Percentiles rank a stretch among this genome's conserved stretches.
Conservation (phyloP, 495 filamentous ascomycete species). For the Endocarpon pusillum region DNA sequence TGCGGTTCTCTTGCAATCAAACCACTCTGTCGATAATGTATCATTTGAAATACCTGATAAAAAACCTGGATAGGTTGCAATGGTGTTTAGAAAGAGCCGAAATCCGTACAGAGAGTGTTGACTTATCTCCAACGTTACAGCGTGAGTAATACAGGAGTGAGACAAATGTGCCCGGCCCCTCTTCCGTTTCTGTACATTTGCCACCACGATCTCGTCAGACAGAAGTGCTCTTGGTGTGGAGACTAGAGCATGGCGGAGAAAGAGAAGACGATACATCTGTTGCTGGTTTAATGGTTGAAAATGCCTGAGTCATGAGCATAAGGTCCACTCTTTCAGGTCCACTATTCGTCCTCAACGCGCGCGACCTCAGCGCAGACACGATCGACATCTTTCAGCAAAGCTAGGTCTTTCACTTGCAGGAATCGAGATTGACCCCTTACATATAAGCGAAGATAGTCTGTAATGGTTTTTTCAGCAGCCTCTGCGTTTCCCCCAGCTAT, state of each 20-base stretch:
- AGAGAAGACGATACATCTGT: conserved; percentile 1
- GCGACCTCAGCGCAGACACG: conserved; percentile 14
- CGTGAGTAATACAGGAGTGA: conserved; percentile 18
- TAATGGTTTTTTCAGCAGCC: conserved; percentile 9
- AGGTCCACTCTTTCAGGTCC: conserved; percentile 11
- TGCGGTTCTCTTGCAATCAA: too few species aligned
- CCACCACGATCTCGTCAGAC: background rate
- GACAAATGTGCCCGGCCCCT: conserved; percentile 13
- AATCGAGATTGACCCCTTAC: conserved; percentile 12
- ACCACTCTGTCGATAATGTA: too few species aligned
- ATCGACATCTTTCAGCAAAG: conserved; percentile 15
- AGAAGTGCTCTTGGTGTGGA: background rate
- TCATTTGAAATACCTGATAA: too few species aligned
- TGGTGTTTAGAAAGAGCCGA: too few species aligned
- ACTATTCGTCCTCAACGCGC: conserved; percentile 6
- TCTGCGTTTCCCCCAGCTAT: conserved; percentile 12
- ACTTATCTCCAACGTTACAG: too few species aligned
- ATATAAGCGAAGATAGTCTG: conserved; percentile 6
- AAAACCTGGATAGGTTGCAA: too few species aligned
- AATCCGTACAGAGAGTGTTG: too few species aligned
- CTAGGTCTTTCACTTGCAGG: conserved; percentile 11
- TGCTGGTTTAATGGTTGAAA: conserved; percentile 3
- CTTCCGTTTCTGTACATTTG: conserved; percentile 8
- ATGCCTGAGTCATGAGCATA: conserved; percentile 15
- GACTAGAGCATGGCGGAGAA: background rate